Percentiles rank a stretch among this genome's conserved stretches.
Conservation (phyloP, 129 eudicot genomes). For the Kitagawia praeruptora region DNA sequence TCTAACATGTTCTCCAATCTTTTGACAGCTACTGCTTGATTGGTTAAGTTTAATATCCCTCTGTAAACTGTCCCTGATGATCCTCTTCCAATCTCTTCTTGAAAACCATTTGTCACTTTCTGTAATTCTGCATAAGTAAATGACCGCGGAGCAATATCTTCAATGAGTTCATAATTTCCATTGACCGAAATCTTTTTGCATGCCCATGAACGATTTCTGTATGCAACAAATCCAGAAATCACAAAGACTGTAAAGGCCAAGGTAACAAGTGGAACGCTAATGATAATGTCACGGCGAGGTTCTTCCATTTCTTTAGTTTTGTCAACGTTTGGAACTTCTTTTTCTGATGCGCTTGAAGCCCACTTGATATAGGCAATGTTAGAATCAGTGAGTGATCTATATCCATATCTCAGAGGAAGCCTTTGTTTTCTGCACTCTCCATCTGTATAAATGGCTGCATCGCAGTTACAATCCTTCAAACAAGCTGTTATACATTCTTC, state of each 20-base stretch:
- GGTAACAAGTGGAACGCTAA: no score
- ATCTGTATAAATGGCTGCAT: no score
- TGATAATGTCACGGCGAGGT: no score
- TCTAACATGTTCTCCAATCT: constrained; percentile 16
- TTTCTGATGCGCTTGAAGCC: neutral
- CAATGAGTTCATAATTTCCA: neutral
- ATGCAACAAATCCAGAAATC: neutral
- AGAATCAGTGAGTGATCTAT: neutral
- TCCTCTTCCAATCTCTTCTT: no score
- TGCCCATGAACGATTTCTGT: neutral
- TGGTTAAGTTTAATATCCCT: constrained; percentile 17
- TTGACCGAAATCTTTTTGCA: neutral
- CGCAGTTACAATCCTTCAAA: no score
- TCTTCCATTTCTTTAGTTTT: no score
- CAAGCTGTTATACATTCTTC: no score
- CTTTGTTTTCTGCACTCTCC: no score
- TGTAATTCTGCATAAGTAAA: no score
- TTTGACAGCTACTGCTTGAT: constrained; percentile 33
- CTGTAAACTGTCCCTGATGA: constrained; percentile 20
- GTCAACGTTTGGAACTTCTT: no score
- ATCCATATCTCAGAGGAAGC: neutral
- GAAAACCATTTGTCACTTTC: no score
- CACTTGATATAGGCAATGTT: constrained; percentile 16
- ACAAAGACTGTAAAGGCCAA: neutral
- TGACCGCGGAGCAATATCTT: no score